Evolutionary conservation across 116 monocot species (phyloP), one percentile per base, ranked within the genome.

Genomic region (Papilionanthe hybrid): DNA sequence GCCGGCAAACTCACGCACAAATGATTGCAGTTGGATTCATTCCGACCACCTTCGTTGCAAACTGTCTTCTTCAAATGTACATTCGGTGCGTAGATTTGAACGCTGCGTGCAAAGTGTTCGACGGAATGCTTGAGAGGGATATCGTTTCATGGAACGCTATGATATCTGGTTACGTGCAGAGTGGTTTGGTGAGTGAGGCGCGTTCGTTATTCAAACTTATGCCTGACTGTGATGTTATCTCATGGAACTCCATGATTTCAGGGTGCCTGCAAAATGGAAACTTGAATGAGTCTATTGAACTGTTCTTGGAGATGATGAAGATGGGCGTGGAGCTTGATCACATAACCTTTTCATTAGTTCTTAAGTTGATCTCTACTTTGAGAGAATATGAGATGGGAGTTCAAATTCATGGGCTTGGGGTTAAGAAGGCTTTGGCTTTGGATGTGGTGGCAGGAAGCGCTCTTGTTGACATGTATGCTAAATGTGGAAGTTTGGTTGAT

Each of bases 1-100:
- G 89, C 56, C 82, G 72, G 48, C 42, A 68, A 43, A 86, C 92
- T 8, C 95, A 95, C 44, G 92, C 87, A 6, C 86, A 68, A 22
- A 92, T 91, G 88, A 37, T 93, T 75, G 75, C 65, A 20, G 83
- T 84, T 5, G 91, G 95, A n/a, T 95, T 95, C 81, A 45, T 68
- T 20, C 93, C 95, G 18, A 91, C 95, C 17, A 55, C 81, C 55
- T 91, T 93, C 65, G 91, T 95, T 25, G 58, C 84, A 75, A 95
- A 95, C 81, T 95, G 95, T 48, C 79, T 95, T 25, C 81, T 93
- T 49, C 71, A 93, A 75, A 86, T 90, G 90, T 91, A 95, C 79
- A 19, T 91, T 5, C 76, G 69, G 13, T 90, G 90, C 83, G 79
- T 63, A 0, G 77, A 81, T 42, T 18, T 90, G 0, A 87, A 82